Evolutionary conservation across 805 yeast genomes (phyloP).

Genomic region (Metschnikowia noctiluminum): DNA sequence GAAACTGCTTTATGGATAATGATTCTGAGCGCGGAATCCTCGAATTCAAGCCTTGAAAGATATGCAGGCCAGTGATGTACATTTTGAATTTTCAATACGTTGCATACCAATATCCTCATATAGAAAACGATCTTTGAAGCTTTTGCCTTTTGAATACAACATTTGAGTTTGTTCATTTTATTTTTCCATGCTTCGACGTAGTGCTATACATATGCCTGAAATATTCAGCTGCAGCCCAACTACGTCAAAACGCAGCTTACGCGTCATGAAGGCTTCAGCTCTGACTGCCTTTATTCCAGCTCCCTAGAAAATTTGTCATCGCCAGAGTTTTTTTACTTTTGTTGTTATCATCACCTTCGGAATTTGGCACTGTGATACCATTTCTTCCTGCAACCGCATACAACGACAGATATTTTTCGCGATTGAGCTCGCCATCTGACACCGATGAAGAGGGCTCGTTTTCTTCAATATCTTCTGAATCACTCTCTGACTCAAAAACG

Average conservation of each 20-base stretch:
- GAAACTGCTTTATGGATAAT: no score
- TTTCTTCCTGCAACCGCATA: slow-evolving; percentile 50
- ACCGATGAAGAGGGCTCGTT: slow-evolving; percentile 12
- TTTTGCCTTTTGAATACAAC: neutral
- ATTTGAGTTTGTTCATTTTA: no score
- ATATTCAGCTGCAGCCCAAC: no score
- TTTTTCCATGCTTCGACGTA: no score
- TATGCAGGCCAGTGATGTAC: neutral
- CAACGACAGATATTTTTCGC: slow-evolving; percentile 42
- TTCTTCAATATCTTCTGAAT: slow-evolving; percentile 29
- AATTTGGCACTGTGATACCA: slow-evolving; percentile 32
- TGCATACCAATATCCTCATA: no score
- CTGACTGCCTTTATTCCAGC: slow-evolving; percentile 18
- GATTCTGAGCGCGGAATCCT: no score
- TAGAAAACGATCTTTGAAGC: no score
- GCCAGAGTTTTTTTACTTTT: slow-evolving; percentile 30
- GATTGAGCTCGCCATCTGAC: slow-evolving; percentile 10
- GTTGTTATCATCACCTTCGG: slow-evolving; percentile 19
- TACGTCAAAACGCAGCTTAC: neutral
- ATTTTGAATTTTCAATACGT: no score
- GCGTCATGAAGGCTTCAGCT: neutral
- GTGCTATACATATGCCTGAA: no score
- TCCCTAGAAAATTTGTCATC: slow-evolving; percentile 20
- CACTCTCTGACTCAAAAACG: slow-evolving; percentile 36
- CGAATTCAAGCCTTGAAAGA: neutral